phyloP scores from a whole-genome alignment of 495 filamentous ascomycete genomes.

The Zalerion maritima region DNA sequence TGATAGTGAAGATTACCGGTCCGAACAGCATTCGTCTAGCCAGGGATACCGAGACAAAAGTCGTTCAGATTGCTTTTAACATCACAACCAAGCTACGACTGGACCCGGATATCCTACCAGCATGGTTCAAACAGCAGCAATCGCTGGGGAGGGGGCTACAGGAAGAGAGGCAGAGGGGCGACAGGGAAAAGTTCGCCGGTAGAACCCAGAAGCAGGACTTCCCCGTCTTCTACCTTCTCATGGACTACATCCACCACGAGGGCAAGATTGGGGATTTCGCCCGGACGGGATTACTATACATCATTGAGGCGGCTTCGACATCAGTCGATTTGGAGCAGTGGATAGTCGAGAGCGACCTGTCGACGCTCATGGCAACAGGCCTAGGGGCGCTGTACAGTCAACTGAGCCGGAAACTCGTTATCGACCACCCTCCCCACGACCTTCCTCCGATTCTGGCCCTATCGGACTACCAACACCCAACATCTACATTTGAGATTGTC shows the following conservation, averaged over 20 bases:
- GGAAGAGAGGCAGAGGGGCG: conserved; percentile 26
- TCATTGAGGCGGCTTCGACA: conserved; percentile 82
- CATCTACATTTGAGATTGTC: conserved; percentile 49
- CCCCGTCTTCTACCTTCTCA: conserved; percentile 83
- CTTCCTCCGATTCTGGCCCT: conserved; percentile 70
- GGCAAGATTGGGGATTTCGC: conserved; percentile 92
- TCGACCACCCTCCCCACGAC: conserved; percentile 44
- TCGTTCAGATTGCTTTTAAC: conserved; percentile 85
- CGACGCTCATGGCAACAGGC: conserved; percentile 92
- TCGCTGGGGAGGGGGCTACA: conserved; percentile 20
- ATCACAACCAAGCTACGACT: conserved; percentile 89
- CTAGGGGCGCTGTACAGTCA: conserved; percentile 93
- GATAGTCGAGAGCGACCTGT: conserved; percentile 93
- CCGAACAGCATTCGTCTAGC: conserved; percentile 44
- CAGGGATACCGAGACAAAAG: conserved; percentile 61
- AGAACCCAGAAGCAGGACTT: conserved; percentile 85
- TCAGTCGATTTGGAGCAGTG: conserved; percentile 76
- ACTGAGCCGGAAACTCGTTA: conserved; percentile 60
- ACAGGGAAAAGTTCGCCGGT: conserved; percentile 60
- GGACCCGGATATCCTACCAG: conserved; percentile 66
- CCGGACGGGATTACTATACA: conserved; percentile 85
- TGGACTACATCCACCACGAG: conserved; percentile 92
- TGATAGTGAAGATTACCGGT: conserved; percentile 54
- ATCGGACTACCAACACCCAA: conserved; percentile 61
- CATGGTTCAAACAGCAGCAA: conserved; percentile 64